These are phyloP conservation scores for Hanseniaspora pseudoguilliermondii DNA, from an alignment of 805 yeast species.

Conservation along the genomic window DNA sequence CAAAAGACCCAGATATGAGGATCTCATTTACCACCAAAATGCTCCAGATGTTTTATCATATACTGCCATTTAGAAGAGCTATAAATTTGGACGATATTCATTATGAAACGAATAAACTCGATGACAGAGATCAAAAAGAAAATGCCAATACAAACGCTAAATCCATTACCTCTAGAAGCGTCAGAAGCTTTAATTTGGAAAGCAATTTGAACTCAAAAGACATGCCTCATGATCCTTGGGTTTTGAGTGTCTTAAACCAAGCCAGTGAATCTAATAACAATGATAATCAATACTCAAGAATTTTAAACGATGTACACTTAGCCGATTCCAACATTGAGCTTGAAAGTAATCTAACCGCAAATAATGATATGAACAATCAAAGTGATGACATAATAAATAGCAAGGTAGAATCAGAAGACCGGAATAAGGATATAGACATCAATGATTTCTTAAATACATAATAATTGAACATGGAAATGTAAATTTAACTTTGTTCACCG, in stretches of 20 bases:
- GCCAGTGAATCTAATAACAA: neutral
- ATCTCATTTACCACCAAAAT: constrained; percentile 19
- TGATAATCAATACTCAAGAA: neutral
- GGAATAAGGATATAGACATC: neutral
- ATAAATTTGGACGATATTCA: constrained; percentile 23
- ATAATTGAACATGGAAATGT: neutral
- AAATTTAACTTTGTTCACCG: no score
- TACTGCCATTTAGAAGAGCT: constrained; percentile 24
- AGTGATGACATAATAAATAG: neutral
- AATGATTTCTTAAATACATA: neutral
- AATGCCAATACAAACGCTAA: neutral
- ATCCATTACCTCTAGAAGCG: neutral
- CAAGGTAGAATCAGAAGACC: neutral
- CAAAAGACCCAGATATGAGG: neutral
- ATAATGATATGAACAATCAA: neutral
- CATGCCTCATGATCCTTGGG: neutral
- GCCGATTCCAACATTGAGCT: neutral
- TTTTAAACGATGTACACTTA: neutral
- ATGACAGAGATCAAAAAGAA: neutral
- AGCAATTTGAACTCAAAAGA: neutral
- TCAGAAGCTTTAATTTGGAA: neutral
- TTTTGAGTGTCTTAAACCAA: neutral
- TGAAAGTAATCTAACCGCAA: neutral
- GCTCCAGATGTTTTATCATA: constrained; percentile 16
- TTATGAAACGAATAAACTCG: neutral